Conservation (phyloP, 1,139 yeast genomes). For the Pichia cactophila region DNA sequence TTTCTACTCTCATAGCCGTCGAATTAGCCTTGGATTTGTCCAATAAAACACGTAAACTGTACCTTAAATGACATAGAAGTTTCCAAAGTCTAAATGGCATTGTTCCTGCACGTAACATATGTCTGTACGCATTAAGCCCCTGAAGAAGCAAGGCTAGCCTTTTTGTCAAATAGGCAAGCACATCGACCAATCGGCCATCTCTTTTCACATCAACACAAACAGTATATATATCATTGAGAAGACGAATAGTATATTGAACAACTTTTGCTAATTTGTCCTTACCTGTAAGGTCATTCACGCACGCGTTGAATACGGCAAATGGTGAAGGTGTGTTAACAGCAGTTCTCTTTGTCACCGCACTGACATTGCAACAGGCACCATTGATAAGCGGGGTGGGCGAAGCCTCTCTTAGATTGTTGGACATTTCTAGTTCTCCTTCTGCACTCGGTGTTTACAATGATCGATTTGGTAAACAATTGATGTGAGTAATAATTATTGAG, state of each 20-base stretch:
- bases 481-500: too few species aligned
- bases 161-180: slow-evolving; percentile 24
- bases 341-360: not conserved
- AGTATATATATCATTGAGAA: slow-evolving; percentile 17
- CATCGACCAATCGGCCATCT: not conserved
- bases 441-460: not conserved
- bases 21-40: slow-evolving; percentile 7
- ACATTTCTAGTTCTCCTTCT: not conserved
- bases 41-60: slow-evolving; percentile 10
- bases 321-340: slow-evolving; percentile 11
- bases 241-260: slow-evolving; percentile 48
- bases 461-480: too few species aligned
- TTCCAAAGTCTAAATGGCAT: slow-evolving; percentile 49
- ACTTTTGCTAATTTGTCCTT: slow-evolving; percentile 66
- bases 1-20: slow-evolving; percentile 14
- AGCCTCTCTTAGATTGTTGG: not conserved
- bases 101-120: slow-evolving; percentile 63
- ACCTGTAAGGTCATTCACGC: slow-evolving; percentile 48
- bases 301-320: slow-evolving; percentile 42
- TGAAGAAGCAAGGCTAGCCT: slow-evolving; percentile 40
- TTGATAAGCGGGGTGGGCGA: not conserved
- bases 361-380: not conserved
- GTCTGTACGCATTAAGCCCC: slow-evolving; percentile 56
- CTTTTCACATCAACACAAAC: slow-evolving; percentile 9
- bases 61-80: slow-evolving; percentile 17